Evolutionary conservation across 768 basidiomycete genomes (phyloP).

Genomic region (Leccinum broughii): DNA sequence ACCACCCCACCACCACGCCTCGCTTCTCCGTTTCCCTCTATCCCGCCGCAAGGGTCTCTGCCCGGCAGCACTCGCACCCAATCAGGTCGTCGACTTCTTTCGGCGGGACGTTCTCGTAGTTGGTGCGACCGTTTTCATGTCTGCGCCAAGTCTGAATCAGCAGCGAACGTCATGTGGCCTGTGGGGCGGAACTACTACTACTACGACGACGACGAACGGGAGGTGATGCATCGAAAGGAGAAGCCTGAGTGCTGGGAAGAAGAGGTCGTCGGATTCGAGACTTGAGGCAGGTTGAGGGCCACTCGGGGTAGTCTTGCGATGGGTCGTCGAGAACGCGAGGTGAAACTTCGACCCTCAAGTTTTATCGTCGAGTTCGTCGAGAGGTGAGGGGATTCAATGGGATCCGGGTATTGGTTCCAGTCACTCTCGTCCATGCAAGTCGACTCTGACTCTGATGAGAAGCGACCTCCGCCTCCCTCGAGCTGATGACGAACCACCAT

Average conservation of each 20-base stretch:
- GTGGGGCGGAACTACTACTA: no score
- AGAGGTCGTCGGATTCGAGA: no score
- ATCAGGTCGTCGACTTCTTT: constrained; percentile 28
- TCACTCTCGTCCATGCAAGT: not conserved
- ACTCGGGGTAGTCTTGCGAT: constrained; percentile 13
- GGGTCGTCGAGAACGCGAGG: not conserved
- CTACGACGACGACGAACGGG: not conserved
- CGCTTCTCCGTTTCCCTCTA: constrained; percentile 28
- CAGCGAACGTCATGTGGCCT: not conserved
- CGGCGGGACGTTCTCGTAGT: constrained; percentile 19
- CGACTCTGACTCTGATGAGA: not conserved
- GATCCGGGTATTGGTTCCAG: constrained; percentile 9
- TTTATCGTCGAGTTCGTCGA: no score
- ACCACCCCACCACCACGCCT: constrained; percentile 30
- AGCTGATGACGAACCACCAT: no score
- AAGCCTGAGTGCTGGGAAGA: no score
- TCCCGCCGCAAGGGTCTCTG: no score
- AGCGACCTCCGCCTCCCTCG: not conserved
- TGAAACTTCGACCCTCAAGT: no score
- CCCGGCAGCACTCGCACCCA: constrained; percentile 18
- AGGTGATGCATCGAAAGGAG: no score
- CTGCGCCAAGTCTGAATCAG: not conserved
- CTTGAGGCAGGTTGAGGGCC: constrained; percentile 1
- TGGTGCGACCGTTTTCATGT: constrained; percentile 1
- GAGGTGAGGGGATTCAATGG: constrained; percentile 15